Conservation (phyloP, 1,284 basidiomycete genomes). For the Tilletia setariae region DNA sequence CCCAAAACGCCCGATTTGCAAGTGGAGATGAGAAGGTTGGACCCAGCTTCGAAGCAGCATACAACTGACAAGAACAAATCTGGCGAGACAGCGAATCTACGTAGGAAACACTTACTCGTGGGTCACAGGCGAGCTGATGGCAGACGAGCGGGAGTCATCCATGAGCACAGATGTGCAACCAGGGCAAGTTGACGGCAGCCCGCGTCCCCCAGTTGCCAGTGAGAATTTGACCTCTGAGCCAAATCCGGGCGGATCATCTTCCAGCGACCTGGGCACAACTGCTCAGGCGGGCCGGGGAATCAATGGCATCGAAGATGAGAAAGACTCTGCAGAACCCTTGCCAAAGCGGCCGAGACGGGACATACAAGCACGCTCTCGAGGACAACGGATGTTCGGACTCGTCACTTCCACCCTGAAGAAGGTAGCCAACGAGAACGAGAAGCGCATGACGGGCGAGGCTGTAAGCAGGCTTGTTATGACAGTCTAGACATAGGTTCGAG, state of each 20-base stretch:
- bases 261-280: too few species aligned
- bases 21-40: background rate
- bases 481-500: too few species aligned
- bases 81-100: too few species aligned
- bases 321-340: background rate
- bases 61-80: background rate
- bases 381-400: conserved; percentile 6
- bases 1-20: background rate
- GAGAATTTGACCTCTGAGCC: too few species aligned
- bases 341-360: conserved; percentile 6
- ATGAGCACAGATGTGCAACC: background rate
- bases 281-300: too few species aligned
- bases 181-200: background rate
- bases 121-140: background rate
- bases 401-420: conserved; percentile 14
- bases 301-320: too few species aligned
- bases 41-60: background rate
- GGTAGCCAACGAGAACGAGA: conserved; percentile 14
- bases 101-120: too few species aligned
- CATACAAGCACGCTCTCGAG: background rate
- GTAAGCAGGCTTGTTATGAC: background rate
- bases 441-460: conserved; percentile 9
- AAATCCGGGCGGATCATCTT: too few species aligned
- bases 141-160: background rate
- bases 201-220: too few species aligned